Percentiles rank a stretch among this genome's conserved stretches.
Evolutionary conservation across 73 alveolate species (phyloP).

Genomic region (Stentor coeruleus): DNA sequence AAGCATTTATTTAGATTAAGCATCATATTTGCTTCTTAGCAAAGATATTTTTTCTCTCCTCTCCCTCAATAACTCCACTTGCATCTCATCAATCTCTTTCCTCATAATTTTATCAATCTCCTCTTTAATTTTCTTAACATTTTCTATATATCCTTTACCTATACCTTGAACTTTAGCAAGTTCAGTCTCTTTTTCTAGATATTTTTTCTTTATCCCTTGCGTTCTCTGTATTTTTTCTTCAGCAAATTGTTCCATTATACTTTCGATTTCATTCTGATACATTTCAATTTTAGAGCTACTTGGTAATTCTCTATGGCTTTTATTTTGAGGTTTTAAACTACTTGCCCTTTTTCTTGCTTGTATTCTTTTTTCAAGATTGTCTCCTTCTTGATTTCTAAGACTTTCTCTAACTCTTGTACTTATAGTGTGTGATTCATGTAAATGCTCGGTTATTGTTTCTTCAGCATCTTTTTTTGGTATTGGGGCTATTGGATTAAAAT

Average conservation of each 20-base stretch:
- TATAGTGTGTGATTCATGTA: neutral
- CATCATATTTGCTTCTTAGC: neutral
- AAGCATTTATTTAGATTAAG: too few relatives aligned
- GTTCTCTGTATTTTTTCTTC: neutral
- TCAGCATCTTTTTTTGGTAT: conserved; percentile 5
- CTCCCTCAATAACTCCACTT: neutral
- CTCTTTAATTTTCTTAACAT: neutral
- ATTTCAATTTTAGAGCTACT: neutral
- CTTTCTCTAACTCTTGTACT: neutral
- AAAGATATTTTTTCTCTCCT: neutral
- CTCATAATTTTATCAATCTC: neutral
- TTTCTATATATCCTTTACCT: neutral
- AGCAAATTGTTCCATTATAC: conserved; percentile 11
- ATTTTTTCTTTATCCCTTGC: neutral
- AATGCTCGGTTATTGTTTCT: neutral
- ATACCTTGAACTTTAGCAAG: neutral
- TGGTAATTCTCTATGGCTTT: neutral
- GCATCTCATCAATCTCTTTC: neutral
- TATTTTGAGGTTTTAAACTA: conserved; percentile 4
- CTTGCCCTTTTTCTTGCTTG: conserved; percentile 14
- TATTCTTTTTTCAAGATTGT: neutral
- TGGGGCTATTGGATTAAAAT: neutral
- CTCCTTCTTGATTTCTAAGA: conserved; percentile 22
- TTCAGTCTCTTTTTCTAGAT: neutral
- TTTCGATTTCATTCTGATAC: conserved; percentile 15